phyloP scores from a whole-genome alignment of 345 rosid species.

The Diplotaxis tenuifolia region DNA sequence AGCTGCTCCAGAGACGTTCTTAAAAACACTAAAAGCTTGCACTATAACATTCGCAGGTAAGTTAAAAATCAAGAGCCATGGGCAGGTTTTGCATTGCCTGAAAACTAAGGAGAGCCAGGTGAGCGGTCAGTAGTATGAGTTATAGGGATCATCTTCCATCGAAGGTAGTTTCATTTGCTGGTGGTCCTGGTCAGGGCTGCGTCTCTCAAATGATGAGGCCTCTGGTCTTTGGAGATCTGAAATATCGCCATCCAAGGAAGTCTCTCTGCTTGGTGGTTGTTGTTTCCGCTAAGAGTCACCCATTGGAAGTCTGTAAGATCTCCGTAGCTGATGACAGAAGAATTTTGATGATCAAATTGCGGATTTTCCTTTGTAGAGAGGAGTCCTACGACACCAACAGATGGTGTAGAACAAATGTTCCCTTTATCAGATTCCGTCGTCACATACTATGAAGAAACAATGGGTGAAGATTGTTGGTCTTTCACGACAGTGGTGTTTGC shows the following conservation, averaged over 20 bases:
- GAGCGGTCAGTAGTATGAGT: conserved; percentile 40
- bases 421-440: conserved; percentile 25
- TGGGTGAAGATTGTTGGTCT: conserved; percentile 64
- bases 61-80: not conserved
- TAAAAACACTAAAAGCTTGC: not conserved
- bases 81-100: too few species aligned
- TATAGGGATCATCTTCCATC: conserved; percentile 72
- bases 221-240: conserved; percentile 26
- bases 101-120: too few species aligned
- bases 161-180: conserved; percentile 66
- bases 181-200: conserved; percentile 38
- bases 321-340: conserved; percentile 53
- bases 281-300: conserved; percentile 31
- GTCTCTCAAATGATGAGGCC: conserved; percentile 42
- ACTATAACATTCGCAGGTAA: not conserved
- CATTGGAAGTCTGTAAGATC: conserved; percentile 25
- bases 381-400: not conserved
- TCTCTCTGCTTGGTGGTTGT: conserved; percentile 36
- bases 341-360: conserved; percentile 29
- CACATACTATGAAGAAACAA: conserved; percentile 46
- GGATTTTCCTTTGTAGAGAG: conserved; percentile 21
- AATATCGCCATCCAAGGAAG: conserved; percentile 29
- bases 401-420: conserved; percentile 16
- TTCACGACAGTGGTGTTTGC: conserved; percentile 36
- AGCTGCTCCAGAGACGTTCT: too few species aligned